phyloP scores from a whole-genome alignment of 2,329 filamentous ascomycete genomes.

The Lachnellula cervina region DNA sequence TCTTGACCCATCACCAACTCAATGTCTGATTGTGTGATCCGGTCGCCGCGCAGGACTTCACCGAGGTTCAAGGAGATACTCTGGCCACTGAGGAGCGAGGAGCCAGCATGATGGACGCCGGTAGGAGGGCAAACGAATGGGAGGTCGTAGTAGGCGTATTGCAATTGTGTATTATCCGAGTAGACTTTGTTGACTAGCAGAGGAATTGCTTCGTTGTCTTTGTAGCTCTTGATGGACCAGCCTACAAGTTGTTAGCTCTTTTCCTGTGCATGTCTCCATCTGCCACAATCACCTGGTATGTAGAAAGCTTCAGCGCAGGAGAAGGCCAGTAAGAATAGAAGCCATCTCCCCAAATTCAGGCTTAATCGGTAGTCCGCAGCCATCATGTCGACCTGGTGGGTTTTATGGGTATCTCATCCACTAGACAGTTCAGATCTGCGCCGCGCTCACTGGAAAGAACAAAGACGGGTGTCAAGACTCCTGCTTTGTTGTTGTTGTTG shows the following conservation, averaged over 20 bases:
- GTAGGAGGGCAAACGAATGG: conserved; percentile 82
- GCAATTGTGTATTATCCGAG: conserved; percentile 83
- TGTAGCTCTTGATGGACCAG: conserved; percentile 78
- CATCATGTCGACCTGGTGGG: conserved; percentile 12
- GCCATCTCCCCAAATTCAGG: conserved; percentile 36
- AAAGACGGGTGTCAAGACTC: background rate
- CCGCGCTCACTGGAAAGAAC: background rate
- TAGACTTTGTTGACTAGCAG: conserved; percentile 91
- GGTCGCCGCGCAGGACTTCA: conserved; percentile 80
- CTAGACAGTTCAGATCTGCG: conserved; percentile 1
- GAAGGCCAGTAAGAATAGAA: conserved; percentile 43
- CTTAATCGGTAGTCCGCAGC: conserved; percentile 26
- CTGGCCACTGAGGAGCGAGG: conserved; percentile 67
- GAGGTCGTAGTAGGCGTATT: conserved; percentile 85
- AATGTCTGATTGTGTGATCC: conserved; percentile 80
- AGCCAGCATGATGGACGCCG: conserved; percentile 59
- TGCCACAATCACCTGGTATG: conserved; percentile 63
- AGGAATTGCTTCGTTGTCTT: conserved; percentile 69
- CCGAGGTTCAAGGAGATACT: conserved; percentile 79
- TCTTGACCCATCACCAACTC: conserved; percentile 74
- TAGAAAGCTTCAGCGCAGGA: conserved; percentile 67
- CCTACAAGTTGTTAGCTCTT: conserved; percentile 42
- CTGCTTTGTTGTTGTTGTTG: background rate
- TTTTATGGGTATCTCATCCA: conserved; percentile 14
- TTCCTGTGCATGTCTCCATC: background rate